Evolutionary conservation across 768 basidiomycete genomes (phyloP), one percentile per base, ranked within the genome.

Genomic region (Auriculariales sp.): DNA sequence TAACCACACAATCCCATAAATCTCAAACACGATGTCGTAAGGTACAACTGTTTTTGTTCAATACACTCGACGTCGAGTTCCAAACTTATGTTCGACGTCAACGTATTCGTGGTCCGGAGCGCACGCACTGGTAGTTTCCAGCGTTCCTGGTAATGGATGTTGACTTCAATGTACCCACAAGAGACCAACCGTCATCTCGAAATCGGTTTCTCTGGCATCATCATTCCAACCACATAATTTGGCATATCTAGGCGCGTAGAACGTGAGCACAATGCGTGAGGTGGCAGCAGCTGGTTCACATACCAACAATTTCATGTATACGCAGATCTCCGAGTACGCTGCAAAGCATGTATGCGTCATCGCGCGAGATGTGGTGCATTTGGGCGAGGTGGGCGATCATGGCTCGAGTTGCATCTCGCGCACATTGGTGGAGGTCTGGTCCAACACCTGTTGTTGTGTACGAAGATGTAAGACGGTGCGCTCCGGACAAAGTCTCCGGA

Each of bases 141-240:
- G n/a, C n/a, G n/a, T n/a, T n/a, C n/a, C n/a, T n/a, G n/a, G n/a
- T n/a, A n/a, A n/a, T n/a, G n/a, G n/a, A n/a, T n/a, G n/a, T n/a
- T n/a, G n/a, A n/a, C n/a, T n/a, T n/a, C n/a, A n/a, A n/a, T n/a
- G n/a, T n/a, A n/a, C n/a, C n/a, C n/a, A n/a, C n/a, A n/a, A n/a
- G n/a, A n/a, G n/a, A n/a, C n/a, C n/a, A n/a, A n/a, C n/a, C n/a
- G n/a, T 36, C 35, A 36, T n/a, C 35, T n/a, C 39, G 69, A 64
- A 6, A 77, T 63, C 12, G 72, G 68, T n/a, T n/a, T n/a, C 52
- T 65, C 67, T 3, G 75, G 69, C 47, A 77, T 60, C 74, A 77
- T 75, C 68, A 78, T 71, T 19, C 76, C 76, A 46, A 78, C 78
- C 31, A 78, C 69, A 54, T 76, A 79, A 53, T 78, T 79, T 10